These are phyloP conservation scores for Diaporthe nobilis DNA, from an alignment of 2,329 filamentous ascomycete genomes.

Conservation along the genomic window DNA sequence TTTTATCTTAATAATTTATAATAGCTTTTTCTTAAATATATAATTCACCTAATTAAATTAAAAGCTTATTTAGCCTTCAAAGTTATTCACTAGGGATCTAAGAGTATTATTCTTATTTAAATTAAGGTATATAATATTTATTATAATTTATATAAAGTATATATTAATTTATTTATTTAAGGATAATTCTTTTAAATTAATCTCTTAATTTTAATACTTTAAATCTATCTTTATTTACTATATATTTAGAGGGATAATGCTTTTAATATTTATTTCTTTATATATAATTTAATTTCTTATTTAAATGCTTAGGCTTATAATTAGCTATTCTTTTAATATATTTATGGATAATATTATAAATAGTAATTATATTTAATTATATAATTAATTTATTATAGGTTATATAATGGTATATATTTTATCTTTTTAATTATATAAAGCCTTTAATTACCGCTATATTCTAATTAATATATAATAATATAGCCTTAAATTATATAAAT, in stretches of 20 bases:
- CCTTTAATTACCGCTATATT: no score
- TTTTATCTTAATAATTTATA: no score
- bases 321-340: no score
- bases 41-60: neutral
- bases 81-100: neutral
- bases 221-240: neutral
- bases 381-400: no score
- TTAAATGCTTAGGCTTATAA: no score
- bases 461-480: no score
- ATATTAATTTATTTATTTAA: neutral
- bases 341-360: no score
- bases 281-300: no score
- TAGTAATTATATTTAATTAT: no score
- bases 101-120: neutral
- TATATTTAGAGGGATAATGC: neutral
- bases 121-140: neutral
- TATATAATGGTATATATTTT: neutral
- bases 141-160: neutral
- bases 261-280: neutral
- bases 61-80: neutral
- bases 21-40: no score
- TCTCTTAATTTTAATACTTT: neutral
- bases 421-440: no score
- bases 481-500: no score
- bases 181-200: neutral